phyloP scores from a whole-genome alignment of 305 asterid genomes.

The Vinca major region DNA sequence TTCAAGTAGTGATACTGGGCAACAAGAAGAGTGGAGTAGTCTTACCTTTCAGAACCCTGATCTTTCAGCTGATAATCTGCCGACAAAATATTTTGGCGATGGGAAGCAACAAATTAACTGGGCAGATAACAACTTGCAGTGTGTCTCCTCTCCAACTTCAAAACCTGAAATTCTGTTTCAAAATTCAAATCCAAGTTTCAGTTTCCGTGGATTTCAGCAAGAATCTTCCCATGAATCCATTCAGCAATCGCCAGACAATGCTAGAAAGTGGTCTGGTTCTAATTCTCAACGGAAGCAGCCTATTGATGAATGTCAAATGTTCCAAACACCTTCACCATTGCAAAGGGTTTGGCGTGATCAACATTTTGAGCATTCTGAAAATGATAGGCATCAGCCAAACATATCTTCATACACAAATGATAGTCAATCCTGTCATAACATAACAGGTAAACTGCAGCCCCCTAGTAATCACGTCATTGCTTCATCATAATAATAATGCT shows the following conservation, averaged over 20 bases:
- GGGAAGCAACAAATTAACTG: conserved; percentile 37
- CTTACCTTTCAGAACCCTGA: conserved; percentile 68
- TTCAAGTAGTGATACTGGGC: conserved; percentile 50
- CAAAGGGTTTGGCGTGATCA: conserved; percentile 31
- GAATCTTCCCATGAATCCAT: conserved; percentile 30
- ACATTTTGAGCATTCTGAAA: conserved; percentile 18
- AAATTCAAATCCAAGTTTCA: conserved; percentile 25
- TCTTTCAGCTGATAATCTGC: conserved; percentile 39
- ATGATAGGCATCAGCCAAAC: conserved; percentile 18
- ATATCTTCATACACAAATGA: conserved; percentile 16
- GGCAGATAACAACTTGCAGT: conserved; percentile 39
- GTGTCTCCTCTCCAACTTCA: conserved; percentile 38
- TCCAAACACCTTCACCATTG: conserved; percentile 28
- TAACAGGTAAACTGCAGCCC: conserved; percentile 18
- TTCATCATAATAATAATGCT: conserved; percentile 6
- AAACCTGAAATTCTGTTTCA: conserved; percentile 33
- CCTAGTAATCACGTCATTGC: neutral
- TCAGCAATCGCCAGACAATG: conserved; percentile 29
- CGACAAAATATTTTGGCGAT: conserved; percentile 24
- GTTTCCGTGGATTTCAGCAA: conserved; percentile 34
- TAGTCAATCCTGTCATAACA: conserved; percentile 16
- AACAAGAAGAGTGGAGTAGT: conserved; percentile 72
- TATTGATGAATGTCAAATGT: conserved; percentile 29
- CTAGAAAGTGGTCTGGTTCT: conserved; percentile 29
- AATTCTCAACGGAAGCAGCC: conserved; percentile 36